phyloP scores from a whole-genome alignment of 805 yeast genomes.

The Metschnikowia proteae region DNA sequence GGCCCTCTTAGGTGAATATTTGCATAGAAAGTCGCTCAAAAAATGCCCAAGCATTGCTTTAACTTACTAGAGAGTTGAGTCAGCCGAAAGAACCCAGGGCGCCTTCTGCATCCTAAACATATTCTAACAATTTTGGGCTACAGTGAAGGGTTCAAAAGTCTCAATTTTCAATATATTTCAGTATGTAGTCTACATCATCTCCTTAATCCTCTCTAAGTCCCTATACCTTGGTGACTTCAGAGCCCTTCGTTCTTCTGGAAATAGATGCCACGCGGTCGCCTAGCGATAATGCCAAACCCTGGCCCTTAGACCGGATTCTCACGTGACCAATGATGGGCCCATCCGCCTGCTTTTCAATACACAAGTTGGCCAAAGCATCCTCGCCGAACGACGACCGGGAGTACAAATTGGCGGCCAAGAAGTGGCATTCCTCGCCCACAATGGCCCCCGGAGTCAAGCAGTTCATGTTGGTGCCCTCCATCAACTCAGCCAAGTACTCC shows the following conservation, averaged over 20 bases:
- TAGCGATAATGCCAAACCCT: slow-evolving; percentile 89
- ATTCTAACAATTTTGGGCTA: too few species aligned
- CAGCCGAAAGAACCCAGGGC: too few species aligned
- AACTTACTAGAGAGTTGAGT: too few species aligned
- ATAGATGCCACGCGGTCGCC: slow-evolving; percentile 92
- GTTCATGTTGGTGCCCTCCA: slow-evolving; percentile 87
- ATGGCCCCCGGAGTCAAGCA: slow-evolving; percentile 89
- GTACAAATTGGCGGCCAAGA: slow-evolving; percentile 90
- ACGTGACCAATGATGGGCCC: slow-evolving; percentile 90
- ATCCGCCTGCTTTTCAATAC: slow-evolving; percentile 75
- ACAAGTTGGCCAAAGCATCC: slow-evolving; percentile 92
- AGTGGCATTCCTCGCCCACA: slow-evolving; percentile 85
- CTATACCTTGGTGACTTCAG: slow-evolving; percentile 14
- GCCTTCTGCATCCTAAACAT: too few species aligned
- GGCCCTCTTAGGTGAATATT: too few species aligned
- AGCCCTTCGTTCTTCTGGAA: slow-evolving; percentile 46
- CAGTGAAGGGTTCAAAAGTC: neutral
- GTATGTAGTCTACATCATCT: neutral
- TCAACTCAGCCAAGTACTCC: slow-evolving; percentile 70
- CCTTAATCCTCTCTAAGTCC: neutral
- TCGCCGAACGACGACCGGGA: slow-evolving; percentile 94
- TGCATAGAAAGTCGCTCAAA: too few species aligned
- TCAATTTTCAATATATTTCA: neutral
- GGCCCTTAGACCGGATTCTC: slow-evolving; percentile 95
- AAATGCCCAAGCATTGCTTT: too few species aligned